Evolutionary conservation across 2,329 filamentous ascomycete genomes (phyloP), one percentile per base, ranked within the genome.

Genomic region (Fusarium sp.): DNA sequence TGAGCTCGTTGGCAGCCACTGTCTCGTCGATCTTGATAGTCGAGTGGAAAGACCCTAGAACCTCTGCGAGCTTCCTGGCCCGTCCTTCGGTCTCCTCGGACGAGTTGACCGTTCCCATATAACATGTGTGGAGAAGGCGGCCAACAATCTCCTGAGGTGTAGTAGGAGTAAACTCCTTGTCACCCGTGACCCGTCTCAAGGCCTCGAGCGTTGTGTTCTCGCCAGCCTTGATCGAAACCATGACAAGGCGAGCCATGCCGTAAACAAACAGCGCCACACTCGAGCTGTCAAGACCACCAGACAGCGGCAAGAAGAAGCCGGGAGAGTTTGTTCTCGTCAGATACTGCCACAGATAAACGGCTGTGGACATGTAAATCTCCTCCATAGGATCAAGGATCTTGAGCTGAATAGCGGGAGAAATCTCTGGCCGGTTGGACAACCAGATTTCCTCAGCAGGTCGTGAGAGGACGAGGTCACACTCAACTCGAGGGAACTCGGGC

Each of bases 321-420:
- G 49, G 27, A 2, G 49, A 31, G 31, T 35, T 55, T 31, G 49
- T 35, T 20, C 49, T 5, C 2, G 49, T 55, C 17, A 55, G 81
- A 73, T 90, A 90, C 73, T 90, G 87, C 61, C 66, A 68, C 11
- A 68, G 31, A 14, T 70, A 80, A 17, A 79, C 78, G 4, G 78
- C 67, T 16, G 75, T 73, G 1, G 78, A 77, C 61, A 79, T 70
- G 46, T 77, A 71, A 36, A 82, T 82, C 56, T 82, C 81, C 57
- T 80, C 78, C 78, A 80, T 80, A 2, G 79, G 78, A 24, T 78
- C 72, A 5, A 73, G 58, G n/a, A 79, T 64, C n/a, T 69, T 66
- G 22, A 78, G 69, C 10, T 64, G 79, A 62, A 44, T 75, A 78
- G 4, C 81, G 62, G 24, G 81, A 76, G 11, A 78, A 73, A 55